Conservation (phyloP, 2,329 filamentous ascomycete species). For the Zasmidium angulare region DNA sequence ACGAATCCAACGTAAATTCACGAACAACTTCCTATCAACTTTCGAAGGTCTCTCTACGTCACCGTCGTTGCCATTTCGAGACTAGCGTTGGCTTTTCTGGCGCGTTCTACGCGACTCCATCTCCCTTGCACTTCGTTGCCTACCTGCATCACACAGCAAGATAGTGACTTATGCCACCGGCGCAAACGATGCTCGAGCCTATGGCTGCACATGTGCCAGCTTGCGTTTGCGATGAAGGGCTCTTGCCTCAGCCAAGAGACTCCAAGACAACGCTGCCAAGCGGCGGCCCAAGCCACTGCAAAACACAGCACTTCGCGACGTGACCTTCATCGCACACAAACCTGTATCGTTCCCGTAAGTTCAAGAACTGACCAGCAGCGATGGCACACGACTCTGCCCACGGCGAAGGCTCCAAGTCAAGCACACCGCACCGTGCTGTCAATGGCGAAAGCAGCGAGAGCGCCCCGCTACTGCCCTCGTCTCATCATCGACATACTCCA, state of each 20-base stretch:
- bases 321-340: background rate
- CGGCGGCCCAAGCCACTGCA: background rate
- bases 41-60: background rate
- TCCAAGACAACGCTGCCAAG: background rate
- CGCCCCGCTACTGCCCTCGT: constrained; percentile 12
- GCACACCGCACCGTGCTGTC: background rate
- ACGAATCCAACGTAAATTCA: too few relatives aligned
- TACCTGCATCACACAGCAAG: background rate
- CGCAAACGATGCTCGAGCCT: background rate
- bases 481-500: constrained; percentile 8
- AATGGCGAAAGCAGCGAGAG: constrained; percentile 1
- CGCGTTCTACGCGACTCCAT: background rate
- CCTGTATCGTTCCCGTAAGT: background rate
- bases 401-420: background rate
- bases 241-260: background rate
- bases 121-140: background rate
- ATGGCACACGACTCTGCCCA: background rate
- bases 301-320: background rate
- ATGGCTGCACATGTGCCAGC: background rate
- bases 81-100: background rate
- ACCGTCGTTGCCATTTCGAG: background rate
- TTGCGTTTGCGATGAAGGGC: too few relatives aligned
- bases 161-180: background rate
- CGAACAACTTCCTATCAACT: too few relatives aligned
- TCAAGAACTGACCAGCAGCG: background rate